Evolutionary conservation across 768 basidiomycete genomes (phyloP).

Genomic region (Hirschioporus abietinus): DNA sequence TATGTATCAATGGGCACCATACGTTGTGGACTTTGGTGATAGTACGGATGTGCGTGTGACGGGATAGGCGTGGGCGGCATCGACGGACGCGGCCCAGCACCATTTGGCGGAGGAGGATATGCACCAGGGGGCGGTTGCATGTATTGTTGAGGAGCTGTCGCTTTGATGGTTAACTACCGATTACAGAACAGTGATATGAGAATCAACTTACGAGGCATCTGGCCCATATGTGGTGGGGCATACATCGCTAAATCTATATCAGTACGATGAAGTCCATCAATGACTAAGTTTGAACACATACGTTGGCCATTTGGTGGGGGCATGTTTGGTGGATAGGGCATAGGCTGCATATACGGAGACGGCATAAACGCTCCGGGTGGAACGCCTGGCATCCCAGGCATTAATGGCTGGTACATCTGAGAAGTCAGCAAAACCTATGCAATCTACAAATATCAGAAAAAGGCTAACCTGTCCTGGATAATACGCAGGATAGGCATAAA

Average conservation of each 20-base stretch:
- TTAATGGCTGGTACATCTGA: slow-evolving; percentile 54
- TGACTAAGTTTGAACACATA: slow-evolving; percentile 14
- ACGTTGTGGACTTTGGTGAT: slow-evolving; percentile 89
- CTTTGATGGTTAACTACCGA: slow-evolving; percentile 4
- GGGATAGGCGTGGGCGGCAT: slow-evolving; percentile 93
- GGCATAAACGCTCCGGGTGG: slow-evolving; percentile 79
- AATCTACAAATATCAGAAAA: slow-evolving; percentile 7
- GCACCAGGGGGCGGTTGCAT: slow-evolving; percentile 76
- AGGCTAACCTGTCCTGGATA: slow-evolving; percentile 68
- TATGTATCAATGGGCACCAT: slow-evolving; percentile 23
- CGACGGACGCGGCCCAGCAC: slow-evolving; percentile 72
- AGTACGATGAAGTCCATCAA: slow-evolving; percentile 8
- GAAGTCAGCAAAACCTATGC: slow-evolving; percentile 5
- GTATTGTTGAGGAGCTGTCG: slow-evolving; percentile 63
- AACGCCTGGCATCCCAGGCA: slow-evolving; percentile 79
- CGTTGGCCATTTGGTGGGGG: slow-evolving; percentile 65
- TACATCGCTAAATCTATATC: slow-evolving; percentile 61
- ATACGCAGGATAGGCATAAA: slow-evolving; percentile 73
- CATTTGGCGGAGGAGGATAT: slow-evolving; percentile 75
- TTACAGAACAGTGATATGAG: not conserved
- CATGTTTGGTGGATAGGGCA: slow-evolving; percentile 78
- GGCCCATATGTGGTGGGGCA: slow-evolving; percentile 72
- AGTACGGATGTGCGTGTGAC: slow-evolving; percentile 80
- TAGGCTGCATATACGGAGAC: slow-evolving; percentile 77
- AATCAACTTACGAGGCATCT: slow-evolving; percentile 73